Evolutionary conservation across 192 early-diverging fungal genomes (phyloP).

Genomic region (Backusella parvicylindrica): DNA sequence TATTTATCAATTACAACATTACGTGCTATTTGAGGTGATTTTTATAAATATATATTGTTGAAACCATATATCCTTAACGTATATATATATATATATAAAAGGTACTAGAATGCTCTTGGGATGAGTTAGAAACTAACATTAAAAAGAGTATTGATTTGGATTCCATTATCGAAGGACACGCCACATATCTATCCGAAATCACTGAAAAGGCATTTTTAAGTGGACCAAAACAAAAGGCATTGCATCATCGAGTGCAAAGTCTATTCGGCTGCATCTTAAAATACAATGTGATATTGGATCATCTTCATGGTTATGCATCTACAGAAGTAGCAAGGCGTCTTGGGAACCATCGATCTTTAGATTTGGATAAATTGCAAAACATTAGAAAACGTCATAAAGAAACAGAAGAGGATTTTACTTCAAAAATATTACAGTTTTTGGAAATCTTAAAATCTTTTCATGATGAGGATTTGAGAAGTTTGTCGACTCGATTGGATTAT

Average conservation of each 20-base stretch:
- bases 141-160: conserved; percentile 73
- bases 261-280: conserved; percentile 66
- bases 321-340: conserved; percentile 30
- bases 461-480: conserved; percentile 68
- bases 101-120: conserved; percentile 90
- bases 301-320: conserved; percentile 42
- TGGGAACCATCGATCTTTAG: neutral
- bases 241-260: conserved; percentile 42
- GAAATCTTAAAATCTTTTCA: conserved; percentile 48
- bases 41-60: neutral
- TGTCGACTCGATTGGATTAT: conserved; percentile 79
- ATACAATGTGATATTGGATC: conserved; percentile 51
- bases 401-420: conserved; percentile 32
- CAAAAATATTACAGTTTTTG: conserved; percentile 38
- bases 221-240: conserved; percentile 25
- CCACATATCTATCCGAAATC: conserved; percentile 67
- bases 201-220: conserved; percentile 61
- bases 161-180: conserved; percentile 75
- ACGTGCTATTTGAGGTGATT: conserved; percentile 83
- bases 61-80: neutral
- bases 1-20: conserved; percentile 90
- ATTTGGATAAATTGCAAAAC: conserved; percentile 21
- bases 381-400: conserved; percentile 32
- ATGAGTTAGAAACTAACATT: conserved; percentile 59
- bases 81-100: conserved; percentile 13